These are phyloP conservation scores for Erodium maritimum DNA, from an alignment of 345 rosid genomes.

Conservation along the genomic window DNA sequence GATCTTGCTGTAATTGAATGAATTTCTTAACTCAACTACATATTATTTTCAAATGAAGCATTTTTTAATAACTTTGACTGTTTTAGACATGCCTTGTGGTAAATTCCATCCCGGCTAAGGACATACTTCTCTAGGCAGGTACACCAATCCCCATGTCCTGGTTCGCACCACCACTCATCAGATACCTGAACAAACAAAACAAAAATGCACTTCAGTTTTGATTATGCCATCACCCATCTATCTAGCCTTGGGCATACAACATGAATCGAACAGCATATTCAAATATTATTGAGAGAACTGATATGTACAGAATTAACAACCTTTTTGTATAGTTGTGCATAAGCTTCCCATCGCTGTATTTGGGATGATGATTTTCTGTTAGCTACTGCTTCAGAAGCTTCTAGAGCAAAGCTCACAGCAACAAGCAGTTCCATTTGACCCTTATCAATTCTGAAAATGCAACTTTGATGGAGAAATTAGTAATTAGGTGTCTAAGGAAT, in stretches of 20 bases:
- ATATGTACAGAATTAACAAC: conserved; percentile 10
- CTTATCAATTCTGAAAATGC: conserved; percentile 41
- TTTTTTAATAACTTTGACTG: not conserved
- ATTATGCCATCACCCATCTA: too few relatives aligned
- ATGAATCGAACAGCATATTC: too few relatives aligned
- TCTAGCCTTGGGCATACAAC: too few relatives aligned
- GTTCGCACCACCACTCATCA: conserved; percentile 73
- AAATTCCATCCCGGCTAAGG: conserved; percentile 63
- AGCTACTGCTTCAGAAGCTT: conserved; percentile 66
- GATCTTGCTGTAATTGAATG: conserved; percentile 51
- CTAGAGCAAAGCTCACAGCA: conserved; percentile 63
- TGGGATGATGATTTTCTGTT: conserved; percentile 55
- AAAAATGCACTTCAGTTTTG: too few relatives aligned
- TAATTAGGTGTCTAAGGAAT: not conserved
- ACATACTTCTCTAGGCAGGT: conserved; percentile 58
- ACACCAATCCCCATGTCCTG: conserved; percentile 79
- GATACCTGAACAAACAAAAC: conserved; percentile 33
- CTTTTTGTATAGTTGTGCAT: conserved; percentile 60
- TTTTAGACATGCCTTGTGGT: conserved; percentile 47
- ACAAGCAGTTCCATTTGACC: conserved; percentile 59
- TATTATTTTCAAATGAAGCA: too few relatives aligned
- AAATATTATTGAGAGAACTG: not conserved
- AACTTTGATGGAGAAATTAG: conserved; percentile 5
- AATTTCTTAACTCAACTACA: too few relatives aligned
- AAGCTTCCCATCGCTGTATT: conserved; percentile 58